Evolutionary conservation across 2,329 filamentous ascomycete genomes (phyloP).

Genomic region (Cordyceps tenuipes): DNA sequence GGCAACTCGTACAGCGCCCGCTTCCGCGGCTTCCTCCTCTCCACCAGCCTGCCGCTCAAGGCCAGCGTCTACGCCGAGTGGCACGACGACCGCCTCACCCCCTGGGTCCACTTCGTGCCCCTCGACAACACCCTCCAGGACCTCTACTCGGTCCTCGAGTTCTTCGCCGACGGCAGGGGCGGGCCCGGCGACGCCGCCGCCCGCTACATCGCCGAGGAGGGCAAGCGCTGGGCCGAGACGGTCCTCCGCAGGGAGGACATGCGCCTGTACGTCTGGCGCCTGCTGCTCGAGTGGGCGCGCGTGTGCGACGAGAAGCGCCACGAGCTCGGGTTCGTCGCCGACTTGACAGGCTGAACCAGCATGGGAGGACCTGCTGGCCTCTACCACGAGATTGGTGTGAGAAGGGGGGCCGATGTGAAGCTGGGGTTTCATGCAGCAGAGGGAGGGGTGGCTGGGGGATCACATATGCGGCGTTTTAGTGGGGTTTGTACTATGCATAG

Average conservation of each 20-base stretch:
- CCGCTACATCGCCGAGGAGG: slow-evolving; percentile 48
- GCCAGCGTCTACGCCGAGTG: slow-evolving; percentile 66
- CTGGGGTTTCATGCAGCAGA: background rate
- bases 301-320: slow-evolving; percentile 38
- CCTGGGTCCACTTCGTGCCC: slow-evolving; percentile 67
- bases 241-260: slow-evolving; percentile 58
- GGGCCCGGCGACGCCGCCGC: slow-evolving; percentile 46
- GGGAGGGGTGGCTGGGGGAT: background rate
- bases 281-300: slow-evolving; percentile 51
- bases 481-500: background rate
- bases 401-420: background rate
- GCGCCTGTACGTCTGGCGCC: slow-evolving; percentile 54
- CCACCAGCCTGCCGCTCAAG: slow-evolving; percentile 60
- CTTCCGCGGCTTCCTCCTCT: slow-evolving; percentile 55
- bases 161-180: slow-evolving; percentile 46
- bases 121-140: slow-evolving; percentile 62
- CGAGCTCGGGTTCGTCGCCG: slow-evolving; percentile 35
- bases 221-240: slow-evolving; percentile 52
- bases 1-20: slow-evolving; percentile 58
- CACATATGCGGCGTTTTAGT: background rate
- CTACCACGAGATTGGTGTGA: background rate
- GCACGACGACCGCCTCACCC: slow-evolving; percentile 61
- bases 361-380: background rate
- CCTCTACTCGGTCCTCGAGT: slow-evolving; percentile 56
- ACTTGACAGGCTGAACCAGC: slow-evolving; percentile 21